Conservation (phyloP, 495 filamentous ascomycete genomes). For the Penicillium goetzii region DNA sequence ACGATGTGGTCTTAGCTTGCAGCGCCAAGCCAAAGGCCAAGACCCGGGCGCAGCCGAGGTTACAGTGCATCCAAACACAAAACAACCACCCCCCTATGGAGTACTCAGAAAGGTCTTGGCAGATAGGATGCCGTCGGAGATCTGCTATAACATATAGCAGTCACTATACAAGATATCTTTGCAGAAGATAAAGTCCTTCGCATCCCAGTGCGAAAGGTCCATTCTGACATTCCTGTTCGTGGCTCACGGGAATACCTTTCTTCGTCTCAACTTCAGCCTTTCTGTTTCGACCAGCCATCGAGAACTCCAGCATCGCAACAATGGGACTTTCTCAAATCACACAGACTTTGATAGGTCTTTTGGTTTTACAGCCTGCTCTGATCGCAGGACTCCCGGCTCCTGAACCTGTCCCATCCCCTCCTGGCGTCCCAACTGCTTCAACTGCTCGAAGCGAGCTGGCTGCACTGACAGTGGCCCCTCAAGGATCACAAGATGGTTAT, state of each 20-base stretch:
- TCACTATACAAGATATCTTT: neutral
- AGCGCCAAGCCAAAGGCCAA: slow-evolving; percentile 28
- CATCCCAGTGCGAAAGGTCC: neutral
- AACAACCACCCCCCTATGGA: neutral
- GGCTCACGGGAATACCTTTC: neutral
- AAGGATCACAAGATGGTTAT: slow-evolving; percentile 59
- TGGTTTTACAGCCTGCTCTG: slow-evolving; percentile 22
- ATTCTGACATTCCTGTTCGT: neutral
- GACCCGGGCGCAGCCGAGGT: slow-evolving; percentile 18
- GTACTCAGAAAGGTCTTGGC: neutral
- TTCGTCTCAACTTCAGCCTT: neutral
- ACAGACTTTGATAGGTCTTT: slow-evolving; percentile 11
- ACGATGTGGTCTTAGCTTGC: slow-evolving; percentile 10
- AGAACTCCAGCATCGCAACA: neutral
- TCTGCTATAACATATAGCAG: neutral
- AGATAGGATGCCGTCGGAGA: slow-evolving; percentile 5
- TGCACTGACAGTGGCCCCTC: slow-evolving; percentile 55
- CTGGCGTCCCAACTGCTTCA: slow-evolving; percentile 60
- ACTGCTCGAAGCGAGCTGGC: slow-evolving; percentile 59
- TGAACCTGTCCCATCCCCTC: slow-evolving; percentile 40
- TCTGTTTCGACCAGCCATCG: neutral
- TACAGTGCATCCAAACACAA: slow-evolving; percentile 13
- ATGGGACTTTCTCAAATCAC: neutral
- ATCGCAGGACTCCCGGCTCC: slow-evolving; percentile 18
- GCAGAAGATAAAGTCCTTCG: neutral